These are phyloP conservation scores for Polyplosphaeria fusca DNA, from an alignment of 495 filamentous ascomycete species.

Conservation along the genomic window DNA sequence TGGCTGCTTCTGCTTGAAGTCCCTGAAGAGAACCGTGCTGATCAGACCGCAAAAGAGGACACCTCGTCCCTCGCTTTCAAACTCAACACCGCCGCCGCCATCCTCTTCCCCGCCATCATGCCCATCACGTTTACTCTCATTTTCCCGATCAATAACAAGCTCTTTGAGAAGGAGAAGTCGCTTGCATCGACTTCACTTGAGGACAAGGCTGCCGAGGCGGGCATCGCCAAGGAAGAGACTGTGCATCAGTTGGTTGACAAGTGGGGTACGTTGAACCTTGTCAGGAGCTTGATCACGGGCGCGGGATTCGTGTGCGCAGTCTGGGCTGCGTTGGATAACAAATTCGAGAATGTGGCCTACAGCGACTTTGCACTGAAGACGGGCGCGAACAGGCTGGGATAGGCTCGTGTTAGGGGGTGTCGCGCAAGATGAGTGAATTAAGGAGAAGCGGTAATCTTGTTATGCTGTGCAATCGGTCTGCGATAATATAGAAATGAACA, in stretches of 20 bases:
- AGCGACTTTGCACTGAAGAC: constrained; percentile 11
- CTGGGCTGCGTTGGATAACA: constrained; percentile 35
- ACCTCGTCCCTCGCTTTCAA: constrained; percentile 25
- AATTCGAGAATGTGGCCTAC: constrained; percentile 24
- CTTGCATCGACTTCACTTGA: constrained; percentile 28
- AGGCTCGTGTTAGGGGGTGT: too few relatives aligned
- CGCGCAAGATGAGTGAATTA: too few relatives aligned
- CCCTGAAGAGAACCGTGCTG: too few relatives aligned
- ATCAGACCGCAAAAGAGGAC: constrained; percentile 21
- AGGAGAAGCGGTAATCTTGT: too few relatives aligned
- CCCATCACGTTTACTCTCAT: constrained; percentile 53
- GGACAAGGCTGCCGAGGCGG: constrained; percentile 38
- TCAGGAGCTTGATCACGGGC: constrained; percentile 37
- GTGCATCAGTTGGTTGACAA: constrained; percentile 51
- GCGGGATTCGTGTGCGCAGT: constrained; percentile 26
- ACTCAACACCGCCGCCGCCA: constrained; percentile 46
- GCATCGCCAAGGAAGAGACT: constrained; percentile 41
- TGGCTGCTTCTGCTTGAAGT: too few relatives aligned
- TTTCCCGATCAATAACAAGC: constrained; percentile 43
- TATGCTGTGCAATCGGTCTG: too few relatives aligned
- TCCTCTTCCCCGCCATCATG: constrained; percentile 44
- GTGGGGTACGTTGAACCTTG: constrained; percentile 56
- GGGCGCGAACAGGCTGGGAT: constrained; percentile 36
- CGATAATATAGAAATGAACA: too few relatives aligned
- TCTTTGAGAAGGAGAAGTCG: constrained; percentile 41